Evolutionary conservation across 768 basidiomycete genomes (phyloP).

Genomic region (Xanthoconium stramineum): DNA sequence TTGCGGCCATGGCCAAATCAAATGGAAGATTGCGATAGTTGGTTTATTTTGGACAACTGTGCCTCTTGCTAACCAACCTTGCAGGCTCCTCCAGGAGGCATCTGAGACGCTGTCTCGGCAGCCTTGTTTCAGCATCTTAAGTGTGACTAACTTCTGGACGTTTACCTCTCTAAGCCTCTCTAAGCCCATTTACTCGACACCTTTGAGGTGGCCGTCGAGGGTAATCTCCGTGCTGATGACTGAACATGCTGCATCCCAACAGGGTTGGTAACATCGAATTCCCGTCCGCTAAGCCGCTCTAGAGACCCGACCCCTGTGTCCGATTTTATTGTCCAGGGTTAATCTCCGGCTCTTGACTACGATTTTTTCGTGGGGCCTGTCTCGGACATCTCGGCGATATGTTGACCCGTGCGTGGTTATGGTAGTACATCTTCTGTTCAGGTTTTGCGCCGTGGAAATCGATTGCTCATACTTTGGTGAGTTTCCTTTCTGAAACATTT

Average conservation of each 20-base stretch:
- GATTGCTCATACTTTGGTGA: no score
- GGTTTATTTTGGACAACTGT: neutral
- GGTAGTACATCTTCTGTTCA: neutral
- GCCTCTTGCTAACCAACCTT: neutral
- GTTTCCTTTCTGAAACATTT: neutral
- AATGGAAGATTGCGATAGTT: neutral
- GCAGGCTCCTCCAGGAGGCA: neutral
- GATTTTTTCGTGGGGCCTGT: neutral
- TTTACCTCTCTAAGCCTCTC: neutral
- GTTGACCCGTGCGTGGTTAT: no score
- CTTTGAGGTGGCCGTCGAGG: neutral
- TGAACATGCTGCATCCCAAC: neutral
- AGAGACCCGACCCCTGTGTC: neutral
- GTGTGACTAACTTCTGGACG: neutral
- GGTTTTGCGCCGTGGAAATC: neutral
- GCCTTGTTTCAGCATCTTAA: neutral
- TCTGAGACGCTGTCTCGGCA: neutral
- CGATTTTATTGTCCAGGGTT: neutral
- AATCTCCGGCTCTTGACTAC: neutral
- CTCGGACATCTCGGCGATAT: neutral
- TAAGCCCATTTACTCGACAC: neutral
- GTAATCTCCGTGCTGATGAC: constrained; percentile 1
- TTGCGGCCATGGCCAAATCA: neutral
- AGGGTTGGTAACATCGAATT: neutral
- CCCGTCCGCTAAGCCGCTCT: neutral